These are phyloP conservation scores for Fistulifera solaris DNA, from an alignment of 108 stramenopile species.

Conservation along the genomic window DNA sequence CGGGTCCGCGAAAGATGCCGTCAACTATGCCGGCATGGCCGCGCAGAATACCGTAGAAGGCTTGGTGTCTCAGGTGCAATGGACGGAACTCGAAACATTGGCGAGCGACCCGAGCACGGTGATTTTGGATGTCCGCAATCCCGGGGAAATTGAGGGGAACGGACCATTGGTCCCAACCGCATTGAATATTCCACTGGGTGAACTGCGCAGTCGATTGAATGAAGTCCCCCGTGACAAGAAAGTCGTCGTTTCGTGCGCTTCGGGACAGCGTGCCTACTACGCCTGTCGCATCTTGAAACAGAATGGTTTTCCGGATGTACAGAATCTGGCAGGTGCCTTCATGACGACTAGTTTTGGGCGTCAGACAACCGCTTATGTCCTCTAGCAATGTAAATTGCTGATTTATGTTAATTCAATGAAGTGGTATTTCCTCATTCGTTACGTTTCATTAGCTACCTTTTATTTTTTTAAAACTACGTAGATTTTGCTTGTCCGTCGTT, in stretches of 20 bases:
- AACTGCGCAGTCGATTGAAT: conserved; percentile 35
- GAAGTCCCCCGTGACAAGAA: conserved; percentile 43
- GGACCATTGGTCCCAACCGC: conserved; percentile 34
- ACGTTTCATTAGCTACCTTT: no score
- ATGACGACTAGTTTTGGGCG: conserved; percentile 20
- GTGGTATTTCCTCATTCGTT: no score
- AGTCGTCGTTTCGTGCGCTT: conserved; percentile 45
- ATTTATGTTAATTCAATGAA: no score
- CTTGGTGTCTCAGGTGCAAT: conserved; percentile 49
- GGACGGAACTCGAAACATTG: conserved; percentile 38
- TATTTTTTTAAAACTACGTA: no score
- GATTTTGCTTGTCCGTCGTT: no score
- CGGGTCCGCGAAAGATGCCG: conserved; percentile 56
- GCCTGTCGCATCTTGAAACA: conserved; percentile 51
- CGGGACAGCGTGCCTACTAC: conserved; percentile 67
- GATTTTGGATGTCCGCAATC: conserved; percentile 52
- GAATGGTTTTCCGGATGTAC: conserved; percentile 40
- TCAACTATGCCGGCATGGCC: conserved; percentile 66
- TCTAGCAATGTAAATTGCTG: no score
- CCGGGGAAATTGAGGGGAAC: conserved; percentile 30
- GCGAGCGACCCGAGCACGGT: conserved; percentile 17
- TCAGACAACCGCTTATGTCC: no score
- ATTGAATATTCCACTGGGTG: conserved; percentile 48
- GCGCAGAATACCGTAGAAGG: conserved; percentile 59
- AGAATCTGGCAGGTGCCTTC: conserved; percentile 53